A percentile compares a stretch with the other conserved stretches of the same genome.
These are phyloP conservation scores for Astrothelium macrocarpum DNA, from an alignment of 495 filamentous ascomycete species.

Conservation along the genomic window DNA sequence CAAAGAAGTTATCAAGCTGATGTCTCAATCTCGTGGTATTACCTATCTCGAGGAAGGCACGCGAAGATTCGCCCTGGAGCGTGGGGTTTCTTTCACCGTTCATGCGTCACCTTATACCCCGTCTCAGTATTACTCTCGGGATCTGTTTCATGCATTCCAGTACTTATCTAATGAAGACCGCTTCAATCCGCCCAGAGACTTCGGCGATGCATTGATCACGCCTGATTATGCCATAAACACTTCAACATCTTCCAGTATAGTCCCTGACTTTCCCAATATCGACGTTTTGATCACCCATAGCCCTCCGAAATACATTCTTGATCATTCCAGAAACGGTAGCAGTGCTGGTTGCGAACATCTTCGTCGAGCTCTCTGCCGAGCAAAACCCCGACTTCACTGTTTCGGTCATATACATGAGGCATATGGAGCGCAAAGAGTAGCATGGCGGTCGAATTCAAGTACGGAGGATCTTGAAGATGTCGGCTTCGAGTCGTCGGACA, in stretches of 20 bases:
- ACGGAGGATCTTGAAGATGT: background rate
- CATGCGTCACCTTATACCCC: background rate
- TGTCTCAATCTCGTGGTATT: background rate
- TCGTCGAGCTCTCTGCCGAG: background rate
- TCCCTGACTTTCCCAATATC: background rate
- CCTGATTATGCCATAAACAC: background rate
- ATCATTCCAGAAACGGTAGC: background rate
- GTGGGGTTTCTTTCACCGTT: background rate
- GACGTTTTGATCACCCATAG: background rate
- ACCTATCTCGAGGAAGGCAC: background rate
- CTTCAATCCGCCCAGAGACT: background rate
- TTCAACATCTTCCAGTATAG: background rate
- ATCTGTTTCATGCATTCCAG: background rate
- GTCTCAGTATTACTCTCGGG: background rate
- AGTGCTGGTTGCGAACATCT: background rate
- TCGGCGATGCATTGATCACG: background rate
- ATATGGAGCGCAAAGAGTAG: background rate
- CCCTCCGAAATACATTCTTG: background rate
- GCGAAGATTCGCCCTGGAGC: background rate
- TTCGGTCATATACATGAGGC: background rate
- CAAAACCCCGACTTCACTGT: background rate
- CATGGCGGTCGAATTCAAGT: background rate
- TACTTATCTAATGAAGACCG: background rate
- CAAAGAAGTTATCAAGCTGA: background rate
- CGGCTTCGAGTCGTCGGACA: background rate